Evolutionary conservation across 1,139 yeast genomes (phyloP).

Genomic region (Yamadazyma atlantica): DNA sequence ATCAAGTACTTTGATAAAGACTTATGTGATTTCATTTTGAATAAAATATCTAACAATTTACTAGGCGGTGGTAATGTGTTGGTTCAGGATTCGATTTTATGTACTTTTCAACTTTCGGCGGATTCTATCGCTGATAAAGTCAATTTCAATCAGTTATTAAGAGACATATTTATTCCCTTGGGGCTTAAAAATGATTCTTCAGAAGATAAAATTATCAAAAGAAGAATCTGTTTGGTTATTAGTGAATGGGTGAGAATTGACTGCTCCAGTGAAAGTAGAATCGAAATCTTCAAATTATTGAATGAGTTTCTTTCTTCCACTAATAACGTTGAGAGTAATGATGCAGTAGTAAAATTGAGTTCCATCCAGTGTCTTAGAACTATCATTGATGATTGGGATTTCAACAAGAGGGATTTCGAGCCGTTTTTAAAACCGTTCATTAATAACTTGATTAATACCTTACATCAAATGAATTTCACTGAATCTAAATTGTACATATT

Average conservation of each 20-base stretch:
- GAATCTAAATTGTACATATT: constrained; percentile 76
- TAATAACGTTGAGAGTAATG: constrained; percentile 45
- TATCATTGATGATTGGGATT: constrained; percentile 85
- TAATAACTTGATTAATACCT: constrained; percentile 44
- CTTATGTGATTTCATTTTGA: constrained; percentile 61
- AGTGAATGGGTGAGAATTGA: constrained; percentile 79
- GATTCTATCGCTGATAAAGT: constrained; percentile 62
- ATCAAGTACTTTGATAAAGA: constrained; percentile 61
- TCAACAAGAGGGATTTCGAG: constrained; percentile 62
- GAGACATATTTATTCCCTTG: constrained; percentile 65
- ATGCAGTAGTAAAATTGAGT: constrained; percentile 72
- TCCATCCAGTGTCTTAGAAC: constrained; percentile 71
- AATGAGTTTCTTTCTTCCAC: constrained; percentile 41
- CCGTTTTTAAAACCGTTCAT: constrained; percentile 63
- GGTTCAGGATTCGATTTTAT: constrained; percentile 74
- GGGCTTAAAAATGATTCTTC: constrained; percentile 45
- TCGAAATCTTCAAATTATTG: constrained; percentile 60
- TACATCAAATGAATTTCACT: constrained; percentile 51
- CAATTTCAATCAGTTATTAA: constrained; percentile 61
- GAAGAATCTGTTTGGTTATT: constrained; percentile 75
- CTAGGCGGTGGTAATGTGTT: constrained; percentile 51
- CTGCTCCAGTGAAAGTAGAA: constrained; percentile 57
- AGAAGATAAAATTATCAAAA: constrained; percentile 63
- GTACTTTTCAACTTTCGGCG: constrained; percentile 79
- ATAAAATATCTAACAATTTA: constrained; percentile 58